Conservation (phyloP, 768 basidiomycete genomes). For the Boletellus ananiceps region DNA sequence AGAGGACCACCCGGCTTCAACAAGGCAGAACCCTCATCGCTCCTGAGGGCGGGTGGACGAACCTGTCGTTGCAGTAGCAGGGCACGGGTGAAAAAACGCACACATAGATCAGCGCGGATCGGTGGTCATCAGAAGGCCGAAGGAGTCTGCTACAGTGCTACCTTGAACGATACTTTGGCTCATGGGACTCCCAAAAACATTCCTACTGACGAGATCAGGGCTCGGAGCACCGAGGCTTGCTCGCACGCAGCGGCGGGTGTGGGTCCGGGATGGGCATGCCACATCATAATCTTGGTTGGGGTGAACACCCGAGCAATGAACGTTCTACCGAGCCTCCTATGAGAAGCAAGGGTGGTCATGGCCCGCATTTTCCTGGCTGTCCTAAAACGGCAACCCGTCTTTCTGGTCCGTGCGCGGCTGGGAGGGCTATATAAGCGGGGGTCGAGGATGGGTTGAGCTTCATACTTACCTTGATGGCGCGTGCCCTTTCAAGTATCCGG, state of each 20-base stretch:
- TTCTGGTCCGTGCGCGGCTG: neutral
- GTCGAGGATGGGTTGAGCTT: neutral
- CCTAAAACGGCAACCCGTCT: neutral
- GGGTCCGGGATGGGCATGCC: conserved; percentile 12
- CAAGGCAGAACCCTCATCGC: conserved; percentile 52
- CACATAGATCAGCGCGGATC: conserved; percentile 18
- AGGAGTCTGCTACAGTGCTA: conserved; percentile 11
- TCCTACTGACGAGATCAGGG: neutral
- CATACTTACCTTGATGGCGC: conserved; percentile 69
- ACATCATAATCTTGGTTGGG: conserved; percentile 18
- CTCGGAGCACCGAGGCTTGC: conserved; percentile 4
- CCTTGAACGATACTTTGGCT: conserved; percentile 17
- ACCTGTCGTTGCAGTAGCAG: neutral
- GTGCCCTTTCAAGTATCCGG: conserved; percentile 49
- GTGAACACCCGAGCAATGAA: neutral
- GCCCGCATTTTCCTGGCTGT: no score
- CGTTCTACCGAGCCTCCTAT: conserved; percentile 32
- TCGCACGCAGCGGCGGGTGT: conserved; percentile 15
- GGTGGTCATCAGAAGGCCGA: conserved; percentile 8
- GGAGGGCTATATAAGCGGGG: conserved; percentile 7
- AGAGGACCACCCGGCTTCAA: conserved; percentile 61
- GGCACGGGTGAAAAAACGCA: conserved; percentile 1
- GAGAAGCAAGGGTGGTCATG: neutral
- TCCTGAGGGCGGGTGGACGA: conserved; percentile 29
- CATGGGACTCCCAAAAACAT: neutral